A percentile compares a stretch with the other conserved stretches of the same genome.
phyloP scores from a whole-genome alignment of 192 early-diverging fungal genomes.

The Linnemannia exigua region DNA sequence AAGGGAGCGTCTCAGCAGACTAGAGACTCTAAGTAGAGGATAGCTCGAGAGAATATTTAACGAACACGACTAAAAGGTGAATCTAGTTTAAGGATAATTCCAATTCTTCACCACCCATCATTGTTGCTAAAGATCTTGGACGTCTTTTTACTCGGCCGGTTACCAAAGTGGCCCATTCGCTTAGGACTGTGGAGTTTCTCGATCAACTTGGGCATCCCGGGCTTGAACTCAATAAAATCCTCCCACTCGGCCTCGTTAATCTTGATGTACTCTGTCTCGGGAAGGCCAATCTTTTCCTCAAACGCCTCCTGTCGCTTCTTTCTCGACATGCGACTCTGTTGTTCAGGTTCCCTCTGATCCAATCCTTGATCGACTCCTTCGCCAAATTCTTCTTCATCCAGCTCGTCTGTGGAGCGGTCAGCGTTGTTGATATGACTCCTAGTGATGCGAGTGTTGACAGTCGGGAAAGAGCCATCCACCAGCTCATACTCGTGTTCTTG shows the following conservation, averaged over 20 bases:
- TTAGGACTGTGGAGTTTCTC: conserved; percentile 53
- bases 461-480: conserved; percentile 52
- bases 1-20: no score
- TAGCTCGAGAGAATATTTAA: no score
- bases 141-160: conserved; percentile 49
- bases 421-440: conserved; percentile 13
- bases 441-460: conserved; percentile 44
- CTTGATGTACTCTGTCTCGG: conserved; percentile 52
- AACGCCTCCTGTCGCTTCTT: conserved; percentile 46
- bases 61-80: no score
- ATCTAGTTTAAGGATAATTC: not conserved
- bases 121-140: conserved; percentile 55
- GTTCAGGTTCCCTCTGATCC: not conserved
- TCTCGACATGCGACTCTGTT: conserved; percentile 7
- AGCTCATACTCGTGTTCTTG: conserved; percentile 28
- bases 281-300: conserved; percentile 26
- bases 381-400: conserved; percentile 3
- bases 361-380: not conserved
- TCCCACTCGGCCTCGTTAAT: conserved; percentile 58
- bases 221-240: conserved; percentile 54
- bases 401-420: not conserved
- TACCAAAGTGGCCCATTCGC: conserved; percentile 48
- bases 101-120: conserved; percentile 37
- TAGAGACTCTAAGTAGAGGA: no score
- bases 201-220: conserved; percentile 49